Percentiles rank a stretch among this genome's conserved stretches.
These are phyloP conservation scores for Immersiporthe knoxdaviesiana DNA, from an alignment of 2,329 filamentous ascomycete genomes.

Conservation along the genomic window DNA sequence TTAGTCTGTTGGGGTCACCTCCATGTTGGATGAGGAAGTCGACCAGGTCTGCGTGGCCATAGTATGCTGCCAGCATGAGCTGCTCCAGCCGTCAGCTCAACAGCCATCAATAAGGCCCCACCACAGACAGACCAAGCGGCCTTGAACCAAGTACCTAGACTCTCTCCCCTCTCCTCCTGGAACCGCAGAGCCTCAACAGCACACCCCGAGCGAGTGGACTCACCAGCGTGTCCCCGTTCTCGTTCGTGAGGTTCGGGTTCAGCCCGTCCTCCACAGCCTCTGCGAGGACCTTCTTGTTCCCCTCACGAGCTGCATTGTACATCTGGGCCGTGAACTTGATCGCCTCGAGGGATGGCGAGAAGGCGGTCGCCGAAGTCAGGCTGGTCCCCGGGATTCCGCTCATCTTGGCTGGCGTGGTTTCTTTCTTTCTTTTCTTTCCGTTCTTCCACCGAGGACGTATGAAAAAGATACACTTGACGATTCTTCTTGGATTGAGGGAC, in stretches of 20 bases:
- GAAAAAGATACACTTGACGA: neutral
- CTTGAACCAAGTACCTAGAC: too few relatives aligned
- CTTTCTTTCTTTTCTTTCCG: neutral
- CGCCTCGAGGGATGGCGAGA: conserved; percentile 61
- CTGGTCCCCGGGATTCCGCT: neutral
- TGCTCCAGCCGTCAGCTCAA: conserved; percentile 35
- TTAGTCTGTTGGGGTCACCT: conserved; percentile 69
- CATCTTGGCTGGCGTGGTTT: neutral
- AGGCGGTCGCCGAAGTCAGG: conserved; percentile 14
- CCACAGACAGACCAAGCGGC: too few relatives aligned
- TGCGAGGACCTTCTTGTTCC: conserved; percentile 59
- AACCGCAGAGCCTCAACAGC: neutral
- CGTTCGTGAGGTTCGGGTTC: conserved; percentile 71
- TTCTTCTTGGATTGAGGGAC: too few relatives aligned
- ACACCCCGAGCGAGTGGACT: conserved; percentile 29
- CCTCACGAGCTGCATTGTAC: conserved; percentile 67
- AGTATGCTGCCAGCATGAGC: conserved; percentile 75
- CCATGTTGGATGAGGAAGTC: conserved; percentile 63
- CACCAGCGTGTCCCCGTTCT: conserved; percentile 73
- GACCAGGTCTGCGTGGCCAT: conserved; percentile 66
- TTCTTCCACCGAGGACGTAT: neutral
- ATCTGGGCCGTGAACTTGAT: conserved; percentile 68
- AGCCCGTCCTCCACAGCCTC: conserved; percentile 68
- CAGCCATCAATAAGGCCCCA: too few relatives aligned
- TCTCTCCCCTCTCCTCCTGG: too few relatives aligned